Evolutionary conservation across 805 yeast genomes (phyloP).

Genomic region (Scheffersomyces lignosus): DNA sequence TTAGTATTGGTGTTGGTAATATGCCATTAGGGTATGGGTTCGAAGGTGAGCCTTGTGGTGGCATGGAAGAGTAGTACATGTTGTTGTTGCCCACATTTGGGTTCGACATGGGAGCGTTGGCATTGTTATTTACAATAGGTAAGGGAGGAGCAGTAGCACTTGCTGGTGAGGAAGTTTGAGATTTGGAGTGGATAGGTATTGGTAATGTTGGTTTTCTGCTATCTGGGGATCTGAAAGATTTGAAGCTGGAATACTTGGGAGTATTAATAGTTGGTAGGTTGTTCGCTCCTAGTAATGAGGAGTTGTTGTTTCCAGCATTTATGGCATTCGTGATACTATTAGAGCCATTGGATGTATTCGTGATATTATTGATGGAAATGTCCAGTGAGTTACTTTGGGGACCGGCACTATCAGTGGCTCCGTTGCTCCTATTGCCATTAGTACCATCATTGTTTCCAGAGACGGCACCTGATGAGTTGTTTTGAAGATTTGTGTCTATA

Average conservation of each 20-base stretch:
- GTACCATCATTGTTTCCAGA: not conserved
- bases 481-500: constrained; percentile 21
- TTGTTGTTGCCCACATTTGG: constrained; percentile 3
- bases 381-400: constrained; percentile 2
- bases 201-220: constrained; percentile 35
- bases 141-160: constrained; percentile 40
- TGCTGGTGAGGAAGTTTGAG: constrained; percentile 42
- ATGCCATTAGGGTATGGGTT: constrained; percentile 20
- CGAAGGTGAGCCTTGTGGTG: constrained; percentile 27
- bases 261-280: constrained; percentile 19
- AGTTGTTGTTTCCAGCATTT: constrained; percentile 3
- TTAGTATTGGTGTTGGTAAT: constrained; percentile 33
- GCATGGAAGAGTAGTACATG: constrained; percentile 17
- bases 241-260: constrained; percentile 8
- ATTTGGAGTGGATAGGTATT: constrained; percentile 33
- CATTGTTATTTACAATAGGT: constrained; percentile 16
- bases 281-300: constrained; percentile 3
- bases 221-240: constrained; percentile 30
- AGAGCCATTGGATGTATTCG: too few species aligned
- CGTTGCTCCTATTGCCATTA: not conserved
- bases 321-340: not conserved
- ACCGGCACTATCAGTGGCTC: not conserved
- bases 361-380: too few species aligned
- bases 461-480: not conserved
- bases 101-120: not conserved